Evolutionary conservation across 2,329 filamentous ascomycete genomes (phyloP).

Genomic region (Colletotrichum liriopes): DNA sequence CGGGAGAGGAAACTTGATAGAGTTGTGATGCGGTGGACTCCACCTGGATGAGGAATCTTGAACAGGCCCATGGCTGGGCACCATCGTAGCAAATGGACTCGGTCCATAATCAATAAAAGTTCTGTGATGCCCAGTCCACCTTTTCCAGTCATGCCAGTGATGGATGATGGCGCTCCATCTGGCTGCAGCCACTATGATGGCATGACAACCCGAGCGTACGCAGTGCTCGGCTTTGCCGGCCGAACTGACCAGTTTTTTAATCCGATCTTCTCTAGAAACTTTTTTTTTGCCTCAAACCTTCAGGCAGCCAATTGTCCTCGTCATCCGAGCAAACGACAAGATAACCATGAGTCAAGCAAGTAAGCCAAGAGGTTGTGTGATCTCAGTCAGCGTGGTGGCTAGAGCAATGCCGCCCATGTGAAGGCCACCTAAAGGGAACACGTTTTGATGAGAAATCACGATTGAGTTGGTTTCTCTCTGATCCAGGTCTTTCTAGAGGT

Average conservation of each 20-base stretch:
- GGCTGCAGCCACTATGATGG: neutral
- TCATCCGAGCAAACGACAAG: neutral
- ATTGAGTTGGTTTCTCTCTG: too few relatives aligned
- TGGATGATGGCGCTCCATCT: neutral
- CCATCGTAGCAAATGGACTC: constrained; percentile 6
- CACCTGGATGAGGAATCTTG: neutral
- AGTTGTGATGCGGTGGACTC: neutral
- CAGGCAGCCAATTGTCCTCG: neutral
- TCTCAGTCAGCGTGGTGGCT: neutral
- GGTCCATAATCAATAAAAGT: constrained; percentile 4
- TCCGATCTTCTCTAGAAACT: constrained; percentile 23
- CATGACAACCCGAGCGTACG: neutral
- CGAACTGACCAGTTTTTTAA: neutral
- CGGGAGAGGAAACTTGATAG: neutral
- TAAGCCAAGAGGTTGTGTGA: neutral
- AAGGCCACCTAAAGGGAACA: neutral
- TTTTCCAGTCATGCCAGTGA: neutral
- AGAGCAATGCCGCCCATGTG: neutral
- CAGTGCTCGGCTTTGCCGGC: constrained; percentile 7
- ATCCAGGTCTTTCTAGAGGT: neutral
- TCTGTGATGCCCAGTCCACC: neutral
- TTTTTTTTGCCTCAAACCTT: constrained; percentile 3
- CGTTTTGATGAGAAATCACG: neutral
- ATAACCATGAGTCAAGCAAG: constrained; percentile 1
- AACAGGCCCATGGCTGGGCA: neutral